phyloP scores from a whole-genome alignment of 176 grass and related monocot genomes.

The Zizania latifolia region DNA sequence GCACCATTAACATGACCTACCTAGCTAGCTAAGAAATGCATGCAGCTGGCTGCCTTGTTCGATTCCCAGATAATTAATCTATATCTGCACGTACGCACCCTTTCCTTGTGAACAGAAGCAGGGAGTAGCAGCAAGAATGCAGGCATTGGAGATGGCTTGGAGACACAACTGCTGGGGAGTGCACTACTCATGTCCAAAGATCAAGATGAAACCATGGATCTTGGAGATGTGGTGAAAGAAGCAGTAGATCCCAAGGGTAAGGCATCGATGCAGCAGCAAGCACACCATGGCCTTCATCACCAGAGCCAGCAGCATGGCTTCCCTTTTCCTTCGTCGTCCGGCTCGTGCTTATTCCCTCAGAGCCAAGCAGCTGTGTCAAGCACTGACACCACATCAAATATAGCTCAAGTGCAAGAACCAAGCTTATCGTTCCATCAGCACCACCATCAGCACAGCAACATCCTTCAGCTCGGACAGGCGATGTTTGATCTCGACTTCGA shows the following conservation, averaged over 20 bases:
- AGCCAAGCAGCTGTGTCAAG: conserved; percentile 31
- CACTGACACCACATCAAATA: conserved; percentile 44
- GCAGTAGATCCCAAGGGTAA: conserved; percentile 52
- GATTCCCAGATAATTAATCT: not conserved
- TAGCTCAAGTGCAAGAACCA: conserved; percentile 39
- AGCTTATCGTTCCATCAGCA: conserved; percentile 43
- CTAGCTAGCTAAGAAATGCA: not conserved
- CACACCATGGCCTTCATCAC: conserved; percentile 29
- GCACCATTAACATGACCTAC: not conserved
- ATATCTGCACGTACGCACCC: not conserved
- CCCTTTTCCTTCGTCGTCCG: conserved; percentile 44
- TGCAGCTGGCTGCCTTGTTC: not conserved
- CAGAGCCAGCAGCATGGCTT: conserved; percentile 32
- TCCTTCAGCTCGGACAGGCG: conserved; percentile 58
- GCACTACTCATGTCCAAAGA: conserved; percentile 37
- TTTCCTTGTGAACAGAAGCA: conserved; percentile 38
- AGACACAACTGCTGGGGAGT: conserved; percentile 35
- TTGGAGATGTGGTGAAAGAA: conserved; percentile 55
- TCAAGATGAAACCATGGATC: conserved; percentile 43
- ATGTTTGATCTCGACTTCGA: conserved; percentile 68
- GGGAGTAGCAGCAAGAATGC: conserved; percentile 47
- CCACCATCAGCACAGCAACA: conserved; percentile 54
- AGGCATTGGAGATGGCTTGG: conserved; percentile 30
- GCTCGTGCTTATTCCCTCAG: conserved; percentile 40
- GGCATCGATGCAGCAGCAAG: conserved; percentile 40